Percentiles rank a stretch among this genome's conserved stretches.
These are phyloP conservation scores for Paramecium caudatum DNA, from an alignment of 73 alveolate genomes.

Conservation along the genomic window DNA sequence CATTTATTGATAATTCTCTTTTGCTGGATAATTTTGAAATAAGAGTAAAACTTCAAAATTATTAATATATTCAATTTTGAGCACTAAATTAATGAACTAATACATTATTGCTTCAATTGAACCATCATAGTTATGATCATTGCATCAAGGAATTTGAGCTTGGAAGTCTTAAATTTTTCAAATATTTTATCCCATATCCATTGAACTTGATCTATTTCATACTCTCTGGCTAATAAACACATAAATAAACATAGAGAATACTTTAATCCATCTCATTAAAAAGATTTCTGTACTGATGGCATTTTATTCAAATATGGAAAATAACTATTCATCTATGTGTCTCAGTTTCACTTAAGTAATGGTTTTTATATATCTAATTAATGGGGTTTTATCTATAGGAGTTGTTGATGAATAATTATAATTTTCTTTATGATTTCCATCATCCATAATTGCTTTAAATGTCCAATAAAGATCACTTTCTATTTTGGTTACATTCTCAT, in stretches of 20 bases:
- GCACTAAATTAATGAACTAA: neutral
- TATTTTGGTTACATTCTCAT: neutral
- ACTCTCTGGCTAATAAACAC: conserved; percentile 65
- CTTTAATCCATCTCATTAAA: conserved; percentile 64
- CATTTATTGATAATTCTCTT: neutral
- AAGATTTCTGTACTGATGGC: conserved; percentile 22
- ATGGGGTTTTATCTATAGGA: conserved; percentile 26
- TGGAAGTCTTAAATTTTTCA: neutral
- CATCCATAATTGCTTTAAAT: conserved; percentile 45
- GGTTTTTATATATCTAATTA: conserved; percentile 1
- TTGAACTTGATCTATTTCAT: conserved; percentile 40
- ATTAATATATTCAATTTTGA: conserved; percentile 31
- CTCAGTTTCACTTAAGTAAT: neutral
- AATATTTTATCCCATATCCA: conserved; percentile 59
- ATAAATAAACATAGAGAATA: neutral
- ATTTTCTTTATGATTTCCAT: conserved; percentile 46
- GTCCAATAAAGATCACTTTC: conserved; percentile 57
- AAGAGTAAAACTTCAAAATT: conserved; percentile 50
- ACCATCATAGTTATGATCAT: conserved; percentile 46
- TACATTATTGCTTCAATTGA: conserved; percentile 23
- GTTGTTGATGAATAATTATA: neutral
- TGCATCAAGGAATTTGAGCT: conserved; percentile 24
- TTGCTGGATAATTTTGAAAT: conserved; percentile 58
- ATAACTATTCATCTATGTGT: conserved; percentile 6
- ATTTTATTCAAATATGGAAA: conserved; percentile 33